These are phyloP conservation scores for Lodderomyces theae DNA, from an alignment of 1,139 yeast species.

Conservation along the genomic window DNA sequence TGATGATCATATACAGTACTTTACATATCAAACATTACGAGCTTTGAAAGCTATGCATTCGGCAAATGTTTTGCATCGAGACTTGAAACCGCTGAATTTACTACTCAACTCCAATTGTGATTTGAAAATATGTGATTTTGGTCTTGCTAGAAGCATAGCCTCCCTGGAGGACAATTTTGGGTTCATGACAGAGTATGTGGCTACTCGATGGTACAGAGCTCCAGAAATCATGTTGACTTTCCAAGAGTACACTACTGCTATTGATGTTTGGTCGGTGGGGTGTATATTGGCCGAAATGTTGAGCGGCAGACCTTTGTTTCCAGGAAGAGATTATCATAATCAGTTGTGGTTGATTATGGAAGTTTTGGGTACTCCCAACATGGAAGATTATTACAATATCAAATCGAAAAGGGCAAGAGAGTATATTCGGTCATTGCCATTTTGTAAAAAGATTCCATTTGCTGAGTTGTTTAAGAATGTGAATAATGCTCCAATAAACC, in stretches of 20 bases:
- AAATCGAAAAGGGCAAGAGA: slow-evolving; percentile 62
- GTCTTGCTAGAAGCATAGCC: slow-evolving; percentile 44
- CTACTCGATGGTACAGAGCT: slow-evolving; percentile 79
- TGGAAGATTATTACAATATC: slow-evolving; percentile 54
- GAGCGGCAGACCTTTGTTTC: slow-evolving; percentile 66
- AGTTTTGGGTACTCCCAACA: slow-evolving; percentile 62
- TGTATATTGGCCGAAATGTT: slow-evolving; percentile 70
- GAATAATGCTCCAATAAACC: slow-evolving; percentile 32
- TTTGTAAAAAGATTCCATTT: slow-evolving; percentile 46
- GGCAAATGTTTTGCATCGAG: slow-evolving; percentile 47
- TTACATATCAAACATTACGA: slow-evolving; percentile 60
- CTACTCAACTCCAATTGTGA: slow-evolving; percentile 36
- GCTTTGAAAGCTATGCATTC: slow-evolving; percentile 64
- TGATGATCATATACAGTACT: slow-evolving; percentile 69
- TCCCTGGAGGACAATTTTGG: slow-evolving; percentile 35
- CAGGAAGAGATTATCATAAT: slow-evolving; percentile 73
- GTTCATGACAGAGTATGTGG: slow-evolving; percentile 68
- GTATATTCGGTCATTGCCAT: slow-evolving; percentile 60
- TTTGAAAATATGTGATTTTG: slow-evolving; percentile 54
- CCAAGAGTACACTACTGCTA: slow-evolving; percentile 67
- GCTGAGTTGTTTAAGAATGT: slow-evolving; percentile 41
- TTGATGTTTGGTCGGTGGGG: slow-evolving; percentile 79
- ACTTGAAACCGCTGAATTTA: slow-evolving; percentile 39
- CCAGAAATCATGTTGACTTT: slow-evolving; percentile 75
- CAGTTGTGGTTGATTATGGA: slow-evolving; percentile 63